Base-by-base conservation (phyloP, 2,329 filamentous ascomycete genomes). In the Trichoderma citrinoviride region DNA sequence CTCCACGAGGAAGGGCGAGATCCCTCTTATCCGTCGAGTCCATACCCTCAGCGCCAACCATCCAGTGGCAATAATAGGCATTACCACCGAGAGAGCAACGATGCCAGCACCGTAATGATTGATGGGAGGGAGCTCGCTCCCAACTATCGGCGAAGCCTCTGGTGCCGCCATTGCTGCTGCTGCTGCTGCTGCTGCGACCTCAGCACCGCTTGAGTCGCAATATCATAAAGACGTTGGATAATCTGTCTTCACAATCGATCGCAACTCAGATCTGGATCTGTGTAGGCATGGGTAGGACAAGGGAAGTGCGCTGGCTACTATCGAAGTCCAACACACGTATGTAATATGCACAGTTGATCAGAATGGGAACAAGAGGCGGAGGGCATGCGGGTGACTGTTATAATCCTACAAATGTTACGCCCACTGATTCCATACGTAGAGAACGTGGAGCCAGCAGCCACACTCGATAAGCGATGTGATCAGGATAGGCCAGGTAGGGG, bases 1-100 rank as follows among this genome's bases (percentile, higher is more conserved):
- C 53, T 69, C 68, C 2, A 29, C 49, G 21, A 63, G 41, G 37
- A 65, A 65, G 0, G 50, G 6, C 6, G 68, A 69, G 2, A 69
- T 44, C 4, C 52, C 46, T 65, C 67, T 60, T 5, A 68, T 37
- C 25, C 52, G 60, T 19, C 68, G 58, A 19, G 67, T 68, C 68
- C 68, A 69, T 29, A 69, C 15, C 37, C 68, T 67, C 40, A 69
- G n/a, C 3, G 54, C 46, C 7, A 67, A 67, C 68, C 68, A 69
- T 6, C 53, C 21, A 4, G 68, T 67, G 10, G 65, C 67, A 21
- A 69, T 3, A 10, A 68, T 43, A 10, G 67, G 65, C 65, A 69
- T 56, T n/a, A 69, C 19, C 3, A 69, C 46, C 19, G 60, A 53
- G 29, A 66, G 53, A 19, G 63, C 64, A 15, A 69, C 40, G 25